A percentile compares a stretch with the other conserved stretches of the same genome.
These are phyloP conservation scores for Eucalyptus viminalis DNA, from an alignment of 345 rosid species.

Conservation along the genomic window DNA sequence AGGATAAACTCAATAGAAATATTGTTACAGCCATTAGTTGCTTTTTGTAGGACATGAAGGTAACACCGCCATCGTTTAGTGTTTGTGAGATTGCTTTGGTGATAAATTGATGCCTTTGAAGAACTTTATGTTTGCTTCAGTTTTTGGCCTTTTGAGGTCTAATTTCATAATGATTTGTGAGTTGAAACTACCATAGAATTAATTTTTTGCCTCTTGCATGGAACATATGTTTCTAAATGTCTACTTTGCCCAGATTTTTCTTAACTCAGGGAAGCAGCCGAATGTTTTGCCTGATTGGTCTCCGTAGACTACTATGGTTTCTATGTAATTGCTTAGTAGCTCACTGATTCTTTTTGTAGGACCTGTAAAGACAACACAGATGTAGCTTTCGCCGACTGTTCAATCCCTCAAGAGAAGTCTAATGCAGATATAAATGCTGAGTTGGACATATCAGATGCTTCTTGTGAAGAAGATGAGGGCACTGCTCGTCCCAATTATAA, in stretches of 20 bases:
- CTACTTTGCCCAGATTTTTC: neutral
- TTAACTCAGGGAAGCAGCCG: neutral
- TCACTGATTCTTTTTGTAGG: conserved; percentile 26
- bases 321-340: neutral
- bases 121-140: neutral
- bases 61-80: neutral
- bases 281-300: neutral
- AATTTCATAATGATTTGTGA: neutral
- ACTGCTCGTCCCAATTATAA: conserved; percentile 32
- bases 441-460: conserved; percentile 74
- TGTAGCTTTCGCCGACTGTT: conserved; percentile 63
- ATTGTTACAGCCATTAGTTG: neutral
- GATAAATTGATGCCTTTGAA: neutral
- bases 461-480: conserved; percentile 63
- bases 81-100: neutral
- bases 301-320: neutral
- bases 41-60: neutral
- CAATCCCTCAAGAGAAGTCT: conserved; percentile 82
- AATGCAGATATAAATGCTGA: conserved; percentile 87
- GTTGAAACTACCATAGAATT: neutral
- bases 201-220: neutral
- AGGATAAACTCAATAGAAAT: neutral
- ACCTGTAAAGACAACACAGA: conserved; percentile 71
- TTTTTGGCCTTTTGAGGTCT: neutral
- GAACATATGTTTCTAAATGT: neutral